Evolutionary conservation across 805 yeast genomes (phyloP).

Genomic region (Starmera quercuum): DNA sequence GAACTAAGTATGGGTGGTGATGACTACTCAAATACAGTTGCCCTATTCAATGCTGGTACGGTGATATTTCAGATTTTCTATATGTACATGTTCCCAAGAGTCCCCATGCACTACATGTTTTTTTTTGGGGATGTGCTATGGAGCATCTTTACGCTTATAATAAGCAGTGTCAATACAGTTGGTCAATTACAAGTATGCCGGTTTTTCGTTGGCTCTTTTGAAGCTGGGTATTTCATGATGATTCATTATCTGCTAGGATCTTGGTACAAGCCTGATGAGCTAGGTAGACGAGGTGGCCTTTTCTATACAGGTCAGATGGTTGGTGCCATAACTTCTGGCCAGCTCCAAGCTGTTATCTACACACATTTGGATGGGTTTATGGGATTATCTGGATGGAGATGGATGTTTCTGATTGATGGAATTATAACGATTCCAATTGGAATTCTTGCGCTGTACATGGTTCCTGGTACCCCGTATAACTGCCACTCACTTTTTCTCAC

Average conservation of each 20-base stretch:
- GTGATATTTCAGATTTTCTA: slow-evolving; percentile 60
- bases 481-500: slow-evolving; percentile 44
- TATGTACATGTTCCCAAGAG: slow-evolving; percentile 48
- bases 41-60: slow-evolving; percentile 53
- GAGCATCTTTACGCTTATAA: slow-evolving; percentile 56
- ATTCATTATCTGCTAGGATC: slow-evolving; percentile 51
- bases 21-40: slow-evolving; percentile 54
- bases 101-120: slow-evolving; percentile 39
- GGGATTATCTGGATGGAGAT: slow-evolving; percentile 50
- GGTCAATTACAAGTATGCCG: slow-evolving; percentile 49
- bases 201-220: slow-evolving; percentile 59
- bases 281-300: slow-evolving; percentile 54
- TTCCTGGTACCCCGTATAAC: slow-evolving; percentile 60
- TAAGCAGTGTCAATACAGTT: slow-evolving; percentile 40
- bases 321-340: slow-evolving; percentile 46
- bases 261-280: slow-evolving; percentile 54
- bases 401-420: slow-evolving; percentile 60
- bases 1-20: slow-evolving; percentile 52
- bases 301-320: slow-evolving; percentile 44
- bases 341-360: slow-evolving; percentile 40
- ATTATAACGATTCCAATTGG: slow-evolving; percentile 52
- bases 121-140: slow-evolving; percentile 55
- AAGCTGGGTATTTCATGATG: slow-evolving; percentile 56
- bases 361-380: slow-evolving; percentile 30
- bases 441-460: slow-evolving; percentile 41